Conservation (phyloP, 2,329 filamentous ascomycete species). For the Diaporthe ampelina region DNA sequence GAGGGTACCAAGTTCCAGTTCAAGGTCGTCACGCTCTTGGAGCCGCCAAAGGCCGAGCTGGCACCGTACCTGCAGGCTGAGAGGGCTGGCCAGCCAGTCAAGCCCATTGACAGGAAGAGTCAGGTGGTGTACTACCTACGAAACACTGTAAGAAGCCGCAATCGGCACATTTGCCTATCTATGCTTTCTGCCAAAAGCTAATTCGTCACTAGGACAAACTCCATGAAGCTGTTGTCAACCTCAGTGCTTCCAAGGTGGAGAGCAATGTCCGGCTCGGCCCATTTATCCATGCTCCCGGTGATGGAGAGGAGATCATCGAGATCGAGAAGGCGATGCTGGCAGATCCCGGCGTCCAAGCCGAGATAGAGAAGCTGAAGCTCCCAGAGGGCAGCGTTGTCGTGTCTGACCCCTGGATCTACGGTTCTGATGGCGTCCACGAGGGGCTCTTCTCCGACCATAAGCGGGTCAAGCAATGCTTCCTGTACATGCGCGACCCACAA, state of each 20-base stretch:
- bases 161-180: neutral
- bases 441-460: conserved; percentile 58
- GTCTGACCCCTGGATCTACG: conserved; percentile 76
- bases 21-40: conserved; percentile 72
- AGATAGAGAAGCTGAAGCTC: conserved; percentile 72
- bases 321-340: conserved; percentile 69
- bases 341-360: conserved; percentile 69
- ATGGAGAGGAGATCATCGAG: conserved; percentile 71
- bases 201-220: conserved; percentile 65
- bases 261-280: conserved; percentile 70
- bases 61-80: conserved; percentile 65
- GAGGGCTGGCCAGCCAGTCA: conserved; percentile 55
- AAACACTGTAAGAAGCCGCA: conserved; percentile 64
- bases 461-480: conserved; percentile 73
- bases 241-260: conserved; percentile 64
- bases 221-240: conserved; percentile 70
- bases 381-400: conserved; percentile 71
- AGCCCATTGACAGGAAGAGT: conserved; percentile 62
- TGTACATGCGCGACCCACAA: conserved; percentile 75
- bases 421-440: conserved; percentile 65
- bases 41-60: conserved; percentile 67
- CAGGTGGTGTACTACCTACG: conserved; percentile 72
- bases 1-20: conserved; percentile 69
- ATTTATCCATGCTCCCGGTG: conserved; percentile 70
- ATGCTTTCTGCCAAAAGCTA: neutral